Evolutionary conservation across 345 rosid species (phyloP), one percentile per base, ranked within the genome.

Genomic region (Excoecaria agallocha): DNA sequence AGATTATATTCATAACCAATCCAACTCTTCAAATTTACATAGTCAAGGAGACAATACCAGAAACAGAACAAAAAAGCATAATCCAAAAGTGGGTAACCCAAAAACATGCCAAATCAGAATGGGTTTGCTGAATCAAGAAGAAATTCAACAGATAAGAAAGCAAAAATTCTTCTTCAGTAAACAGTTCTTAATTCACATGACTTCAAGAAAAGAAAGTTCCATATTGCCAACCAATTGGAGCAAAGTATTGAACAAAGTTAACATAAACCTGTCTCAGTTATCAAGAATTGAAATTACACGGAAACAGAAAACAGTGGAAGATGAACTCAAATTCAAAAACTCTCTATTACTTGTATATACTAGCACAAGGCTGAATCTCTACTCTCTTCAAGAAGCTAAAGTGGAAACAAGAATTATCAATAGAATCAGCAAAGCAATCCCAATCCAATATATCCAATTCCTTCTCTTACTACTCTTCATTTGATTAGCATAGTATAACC

Each of bases 361-460:
- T 37, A 37, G 11, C 61, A 52, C 30, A 51, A 17, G 8, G 19
- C 48, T 5, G 4, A 11, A 11, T 67, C 41, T 25, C 60, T 13
- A 8, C 22, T 39, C 0, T 20, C 19, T 12, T 72, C 54, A 79
- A 58, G 76, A 51, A 58, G 70, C 78, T 19, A 77, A 60, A 6
- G 59, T 48, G 16, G 51, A 63, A 43, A 75, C 65, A 45, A 79
- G 59, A 51, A 75, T 51, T 19, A 63, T 45, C 46, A 71, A 20
- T 13, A 75, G 37, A 50, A 72, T 5, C 39, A 75, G 50, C 66
- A 70, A 24, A 2, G 54, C 16, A 39, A 56, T 22, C 45, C 81
- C 73, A 43, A 73, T 12, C 81, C 77, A 78, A 22, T 51, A 78
- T 16, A 8, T 46, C 76, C 79, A 80, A 19, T 73, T 61, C 51